Base-by-base conservation (phyloP, 2,329 filamentous ascomycete species). In the Colletotrichum cuscutae region DNA sequence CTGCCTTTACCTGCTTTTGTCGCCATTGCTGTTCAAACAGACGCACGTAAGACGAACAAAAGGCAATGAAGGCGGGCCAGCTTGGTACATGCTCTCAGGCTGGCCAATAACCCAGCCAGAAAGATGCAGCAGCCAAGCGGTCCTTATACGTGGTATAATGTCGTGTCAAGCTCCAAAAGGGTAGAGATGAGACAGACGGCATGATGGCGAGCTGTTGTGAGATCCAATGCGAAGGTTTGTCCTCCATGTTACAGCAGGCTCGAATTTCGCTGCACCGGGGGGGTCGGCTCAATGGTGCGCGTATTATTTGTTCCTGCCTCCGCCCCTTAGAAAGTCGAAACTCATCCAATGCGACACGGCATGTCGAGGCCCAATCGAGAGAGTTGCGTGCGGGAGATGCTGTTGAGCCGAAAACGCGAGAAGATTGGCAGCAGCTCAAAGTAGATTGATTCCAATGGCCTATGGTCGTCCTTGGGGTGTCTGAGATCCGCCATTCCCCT, bases 281-380 rank as follows among this genome's bases (percentile, higher is more conserved):
- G 65, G 53, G 59, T 58, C 32, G 26, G 28, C 30, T 56, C 54
- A 22, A 12, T 52, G 49, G 6, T 42, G 19, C 46, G 37, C 28
- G 37, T 68, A 63, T 64, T 60, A 54, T 59, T 64, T 69, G 65
- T 69, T 58, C 53, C 59, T 68, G 69, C 59, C 52, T 59, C 52
- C 59, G 65, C 49, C 63, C 35, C 67, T 35, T 9, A n/a, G 32
- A 5, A 28, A 56, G 37, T 42, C 37, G 37, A 42, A 42, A 42
- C 37, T 42, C 37, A 19, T 42, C 46, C 57, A 49, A 68, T 26
- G 49, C 54, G 49, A 30, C 57, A 32, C 30, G 52, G 65, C 57
- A 52, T 24, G 53, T 71, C 61, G 68, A n/a, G 67, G 57, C 35
- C 57, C 57, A 67, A 62, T 42, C 37, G 37, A 42, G 37, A 42